These are phyloP conservation scores for Helotiales sp. DNA, from an alignment of 2,329 filamentous ascomycete species.

Conservation along the genomic window DNA sequence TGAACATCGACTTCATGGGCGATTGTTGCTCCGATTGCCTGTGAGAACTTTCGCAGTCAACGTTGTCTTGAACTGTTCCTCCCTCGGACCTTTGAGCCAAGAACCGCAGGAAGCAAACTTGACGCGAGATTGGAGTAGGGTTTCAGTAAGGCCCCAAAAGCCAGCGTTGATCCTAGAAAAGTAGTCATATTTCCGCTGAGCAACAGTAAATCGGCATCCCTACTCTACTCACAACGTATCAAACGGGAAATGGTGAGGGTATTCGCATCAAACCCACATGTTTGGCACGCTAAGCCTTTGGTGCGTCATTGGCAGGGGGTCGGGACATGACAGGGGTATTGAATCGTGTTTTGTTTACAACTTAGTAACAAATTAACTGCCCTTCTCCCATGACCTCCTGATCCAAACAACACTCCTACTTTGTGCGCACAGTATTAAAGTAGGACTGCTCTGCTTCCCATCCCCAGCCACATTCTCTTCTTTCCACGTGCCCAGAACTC, in stretches of 20 bases:
- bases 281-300: conserved; percentile 1
- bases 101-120: too few relatives aligned
- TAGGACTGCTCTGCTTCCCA: not conserved
- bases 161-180: too few relatives aligned
- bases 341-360: conserved; percentile 2
- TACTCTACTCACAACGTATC: not conserved
- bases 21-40: too few relatives aligned
- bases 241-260: not conserved
- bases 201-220: too few relatives aligned
- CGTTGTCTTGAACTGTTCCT: too few relatives aligned
- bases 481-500: not conserved
- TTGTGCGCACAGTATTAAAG: not conserved
- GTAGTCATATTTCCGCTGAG: too few relatives aligned
- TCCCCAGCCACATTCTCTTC: not conserved
- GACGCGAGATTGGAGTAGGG: too few relatives aligned
- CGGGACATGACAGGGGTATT: not conserved
- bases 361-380: not conserved
- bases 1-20: too few relatives aligned
- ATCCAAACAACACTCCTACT: not conserved
- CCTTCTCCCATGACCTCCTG: not conserved
- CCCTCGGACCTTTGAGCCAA: too few relatives aligned
- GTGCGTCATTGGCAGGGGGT: conserved; percentile 12
- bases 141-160: too few relatives aligned
- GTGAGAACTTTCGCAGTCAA: too few relatives aligned
- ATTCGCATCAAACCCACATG: not conserved